Evolutionary conservation across 768 basidiomycete genomes (phyloP).

Genomic region (Russula olivacea): DNA sequence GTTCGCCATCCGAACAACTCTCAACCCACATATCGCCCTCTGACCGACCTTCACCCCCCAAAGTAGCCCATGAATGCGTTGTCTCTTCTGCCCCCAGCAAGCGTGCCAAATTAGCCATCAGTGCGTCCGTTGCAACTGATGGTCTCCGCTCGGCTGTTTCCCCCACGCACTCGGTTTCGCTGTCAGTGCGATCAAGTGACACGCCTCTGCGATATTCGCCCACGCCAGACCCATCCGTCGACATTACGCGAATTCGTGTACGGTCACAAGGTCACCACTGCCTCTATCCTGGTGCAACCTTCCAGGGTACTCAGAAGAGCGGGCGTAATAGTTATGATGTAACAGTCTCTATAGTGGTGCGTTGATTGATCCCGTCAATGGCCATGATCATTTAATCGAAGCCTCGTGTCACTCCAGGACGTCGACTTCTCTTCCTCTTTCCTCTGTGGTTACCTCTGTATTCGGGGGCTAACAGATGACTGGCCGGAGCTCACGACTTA

Average conservation of each 20-base stretch:
- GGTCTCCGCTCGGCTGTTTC: constrained; percentile 20
- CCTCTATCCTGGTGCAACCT: constrained; percentile 82
- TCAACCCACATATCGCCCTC: neutral
- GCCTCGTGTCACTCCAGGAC: constrained; percentile 45
- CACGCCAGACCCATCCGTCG: constrained; percentile 51
- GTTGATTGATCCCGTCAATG: constrained; percentile 33
- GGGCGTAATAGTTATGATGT: constrained; percentile 95
- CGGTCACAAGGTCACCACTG: constrained; percentile 69
- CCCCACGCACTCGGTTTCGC: constrained; percentile 24
- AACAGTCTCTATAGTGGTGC: constrained; percentile 82
- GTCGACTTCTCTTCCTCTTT: constrained; percentile 84
- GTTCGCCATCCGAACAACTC: neutral
- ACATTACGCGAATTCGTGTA: constrained; percentile 73
- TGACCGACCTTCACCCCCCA: constrained; percentile 10
- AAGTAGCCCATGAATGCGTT: constrained; percentile 5
- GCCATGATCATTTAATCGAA: constrained; percentile 5
- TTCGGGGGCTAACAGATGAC: constrained; percentile 87
- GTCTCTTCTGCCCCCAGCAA: constrained; percentile 36
- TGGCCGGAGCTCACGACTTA: constrained; percentile 96
- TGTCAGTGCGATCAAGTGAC: constrained; percentile 28
- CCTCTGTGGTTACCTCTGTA: constrained; percentile 88
- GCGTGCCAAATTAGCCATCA: constrained; percentile 34
- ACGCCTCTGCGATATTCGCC: constrained; percentile 20
- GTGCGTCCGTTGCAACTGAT: constrained; percentile 37
- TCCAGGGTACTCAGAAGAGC: constrained; percentile 89